phyloP scores from a whole-genome alignment of 2,329 filamentous ascomycete genomes.

The Aspergillus luchuensis region DNA sequence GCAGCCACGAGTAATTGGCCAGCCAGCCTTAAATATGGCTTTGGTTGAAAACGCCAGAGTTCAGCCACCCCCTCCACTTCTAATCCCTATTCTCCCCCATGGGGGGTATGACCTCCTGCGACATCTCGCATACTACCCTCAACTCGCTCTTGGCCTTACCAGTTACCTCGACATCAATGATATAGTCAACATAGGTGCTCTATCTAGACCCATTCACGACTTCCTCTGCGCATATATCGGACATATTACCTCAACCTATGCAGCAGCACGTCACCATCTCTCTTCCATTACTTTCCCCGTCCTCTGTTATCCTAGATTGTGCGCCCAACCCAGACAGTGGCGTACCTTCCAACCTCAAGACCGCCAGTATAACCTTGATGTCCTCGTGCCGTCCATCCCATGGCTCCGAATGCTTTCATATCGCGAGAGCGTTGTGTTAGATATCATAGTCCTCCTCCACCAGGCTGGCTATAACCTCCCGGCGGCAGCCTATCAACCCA shows the following conservation, averaged over 20 bases:
- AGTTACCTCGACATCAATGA: slow-evolving; percentile 57
- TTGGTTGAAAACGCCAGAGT: not conserved
- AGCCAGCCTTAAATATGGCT: not conserved
- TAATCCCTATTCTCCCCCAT: not conserved
- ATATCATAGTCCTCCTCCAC: slow-evolving; percentile 65
- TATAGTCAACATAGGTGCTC: slow-evolving; percentile 65
- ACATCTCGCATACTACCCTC: slow-evolving; percentile 33
- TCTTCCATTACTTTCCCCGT: slow-evolving; percentile 55
- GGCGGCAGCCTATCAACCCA: slow-evolving; percentile 43
- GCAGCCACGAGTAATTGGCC: not conserved
- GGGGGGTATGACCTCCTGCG: slow-evolving; percentile 17
- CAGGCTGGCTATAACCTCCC: slow-evolving; percentile 62
- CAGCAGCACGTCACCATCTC: not conserved
- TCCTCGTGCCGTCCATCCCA: slow-evolving; percentile 60
- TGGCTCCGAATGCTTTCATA: slow-evolving; percentile 70
- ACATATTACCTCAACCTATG: not conserved
- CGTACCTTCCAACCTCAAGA: not conserved
- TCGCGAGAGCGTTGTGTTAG: slow-evolving; percentile 58
- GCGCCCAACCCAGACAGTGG: slow-evolving; percentile 54
- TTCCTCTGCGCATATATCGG: slow-evolving; percentile 12
- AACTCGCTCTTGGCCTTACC: slow-evolving; percentile 59
- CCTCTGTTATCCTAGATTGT: slow-evolving; percentile 59
- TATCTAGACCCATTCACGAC: slow-evolving; percentile 65
- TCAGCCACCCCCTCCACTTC: not conserved
- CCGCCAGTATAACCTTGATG: slow-evolving; percentile 21